These are phyloP conservation scores for Kwoniella botswanensis DNA, from an alignment of 768 basidiomycete species.

Conservation along the genomic window DNA sequence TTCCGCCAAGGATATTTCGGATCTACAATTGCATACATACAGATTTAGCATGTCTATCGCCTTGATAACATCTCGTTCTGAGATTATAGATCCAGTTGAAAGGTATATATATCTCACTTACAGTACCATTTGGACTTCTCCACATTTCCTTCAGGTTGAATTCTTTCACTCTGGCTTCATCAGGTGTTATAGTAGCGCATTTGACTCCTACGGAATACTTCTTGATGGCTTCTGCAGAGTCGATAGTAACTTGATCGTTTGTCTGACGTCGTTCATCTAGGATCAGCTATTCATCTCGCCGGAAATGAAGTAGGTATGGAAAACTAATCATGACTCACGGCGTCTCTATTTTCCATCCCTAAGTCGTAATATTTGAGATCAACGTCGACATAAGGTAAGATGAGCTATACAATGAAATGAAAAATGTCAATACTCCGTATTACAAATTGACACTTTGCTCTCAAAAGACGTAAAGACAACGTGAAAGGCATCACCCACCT, in stretches of 20 bases:
- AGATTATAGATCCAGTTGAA: not conserved
- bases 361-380: conserved; percentile 99
- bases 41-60: not conserved
- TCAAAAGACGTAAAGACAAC: too few species aligned
- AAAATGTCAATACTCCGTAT: not conserved
- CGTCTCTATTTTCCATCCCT: conserved; percentile 90
- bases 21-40: conserved; percentile 61
- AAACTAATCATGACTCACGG: conserved; percentile 61
- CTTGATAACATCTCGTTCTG: too few species aligned
- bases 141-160: conserved; percentile 99
- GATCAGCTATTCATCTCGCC: too few species aligned
- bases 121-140: conserved; percentile 94
- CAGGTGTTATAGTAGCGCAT: conserved; percentile 98
- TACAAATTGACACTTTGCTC: not conserved
- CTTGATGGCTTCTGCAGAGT: conserved; percentile 91
- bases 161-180: conserved; percentile 92
- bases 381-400: conserved; percentile 89
- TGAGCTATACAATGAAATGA: conserved; percentile 67
- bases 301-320: too few species aligned
- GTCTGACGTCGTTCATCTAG: conserved; percentile 64
- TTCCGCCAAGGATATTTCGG: conserved; percentile 96
- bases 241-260: conserved; percentile 88
- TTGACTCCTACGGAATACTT: conserved; percentile 97
- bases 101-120: conserved; percentile 57
- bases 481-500: conserved; percentile 64